Evolutionary conservation across 2,329 filamentous ascomycete species (phyloP).

Genomic region (Venturia aucupariae): DNA sequence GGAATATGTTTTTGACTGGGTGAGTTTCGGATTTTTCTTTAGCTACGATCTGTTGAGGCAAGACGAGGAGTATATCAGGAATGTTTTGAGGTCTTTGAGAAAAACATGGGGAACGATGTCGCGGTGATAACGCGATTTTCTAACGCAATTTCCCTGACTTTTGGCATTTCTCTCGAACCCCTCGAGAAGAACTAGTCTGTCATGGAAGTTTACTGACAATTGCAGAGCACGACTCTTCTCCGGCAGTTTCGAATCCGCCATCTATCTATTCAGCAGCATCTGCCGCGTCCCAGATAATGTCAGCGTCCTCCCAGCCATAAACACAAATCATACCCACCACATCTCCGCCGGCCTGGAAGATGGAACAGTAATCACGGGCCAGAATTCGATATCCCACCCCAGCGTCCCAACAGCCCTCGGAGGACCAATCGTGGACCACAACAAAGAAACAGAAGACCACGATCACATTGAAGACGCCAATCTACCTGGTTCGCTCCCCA

Average conservation of each 20-base stretch:
- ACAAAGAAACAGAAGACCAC: slow-evolving; percentile 41
- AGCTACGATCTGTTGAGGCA: too few relatives aligned
- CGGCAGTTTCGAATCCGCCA: slow-evolving; percentile 83
- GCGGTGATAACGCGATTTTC: too few relatives aligned
- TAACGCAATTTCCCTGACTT: too few relatives aligned
- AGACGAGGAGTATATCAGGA: too few relatives aligned
- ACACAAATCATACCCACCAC: slow-evolving; percentile 91
- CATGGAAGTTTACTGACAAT: slow-evolving; percentile 15
- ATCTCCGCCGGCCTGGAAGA: slow-evolving; percentile 76
- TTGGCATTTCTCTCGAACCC: too few relatives aligned
- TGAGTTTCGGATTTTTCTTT: slow-evolving; percentile 35
- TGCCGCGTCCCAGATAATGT: slow-evolving; percentile 72
- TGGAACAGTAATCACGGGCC: slow-evolving; percentile 72
- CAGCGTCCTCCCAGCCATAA: slow-evolving; percentile 78
- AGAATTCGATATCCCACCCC: slow-evolving; percentile 88
- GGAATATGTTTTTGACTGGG: slow-evolving; percentile 43
- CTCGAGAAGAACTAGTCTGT: too few relatives aligned
- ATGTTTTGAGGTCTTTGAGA: too few relatives aligned
- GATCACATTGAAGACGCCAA: slow-evolving; percentile 71
- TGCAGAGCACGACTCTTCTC: slow-evolving; percentile 76
- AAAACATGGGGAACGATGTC: too few relatives aligned
- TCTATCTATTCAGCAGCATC: slow-evolving; percentile 80
- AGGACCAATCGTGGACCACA: slow-evolving; percentile 20
- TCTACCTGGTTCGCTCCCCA: slow-evolving; percentile 70
- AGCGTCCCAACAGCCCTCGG: slow-evolving; percentile 49